phyloP scores from a whole-genome alignment of 192 early-diverging fungal genomes.

The Geranomyces michiganensis region DNA sequence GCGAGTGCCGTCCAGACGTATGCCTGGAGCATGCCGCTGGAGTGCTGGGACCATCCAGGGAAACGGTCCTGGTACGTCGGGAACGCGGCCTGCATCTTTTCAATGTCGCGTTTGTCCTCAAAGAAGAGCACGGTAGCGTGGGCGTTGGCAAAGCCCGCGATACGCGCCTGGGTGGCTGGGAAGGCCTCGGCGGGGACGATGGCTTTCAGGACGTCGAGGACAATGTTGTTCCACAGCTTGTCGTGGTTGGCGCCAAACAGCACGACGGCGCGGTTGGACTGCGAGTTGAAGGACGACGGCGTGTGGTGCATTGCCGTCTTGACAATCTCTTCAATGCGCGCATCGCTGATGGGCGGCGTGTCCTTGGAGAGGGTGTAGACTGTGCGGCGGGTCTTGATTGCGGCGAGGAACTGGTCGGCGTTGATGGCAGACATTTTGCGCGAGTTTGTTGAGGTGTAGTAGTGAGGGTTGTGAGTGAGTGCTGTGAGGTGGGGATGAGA shows the following conservation, averaged over 20 bases:
- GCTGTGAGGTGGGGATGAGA: too few relatives aligned
- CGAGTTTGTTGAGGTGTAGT: too few relatives aligned
- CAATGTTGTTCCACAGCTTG: conserved; percentile 37
- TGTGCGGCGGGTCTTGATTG: conserved; percentile 30
- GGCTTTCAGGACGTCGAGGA: neutral
- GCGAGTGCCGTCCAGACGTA: conserved; percentile 36
- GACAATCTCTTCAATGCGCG: conserved; percentile 33
- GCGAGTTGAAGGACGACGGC: conserved; percentile 40
- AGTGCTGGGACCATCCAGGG: conserved; percentile 20
- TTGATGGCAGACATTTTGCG: too few relatives aligned
- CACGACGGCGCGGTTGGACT: conserved; percentile 29
- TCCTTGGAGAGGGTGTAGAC: conserved; percentile 22
- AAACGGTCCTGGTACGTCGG: conserved; percentile 19
- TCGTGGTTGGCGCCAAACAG: conserved; percentile 35
- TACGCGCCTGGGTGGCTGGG: conserved; percentile 1
- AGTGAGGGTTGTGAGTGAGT: too few relatives aligned
- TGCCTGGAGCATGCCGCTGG: conserved; percentile 35
- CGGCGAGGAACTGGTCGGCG: conserved; percentile 18
- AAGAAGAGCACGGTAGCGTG: conserved; percentile 43
- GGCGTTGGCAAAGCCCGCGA: conserved; percentile 23
- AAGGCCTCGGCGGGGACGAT: conserved; percentile 23
- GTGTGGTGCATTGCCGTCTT: conserved; percentile 27
- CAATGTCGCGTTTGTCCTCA: conserved; percentile 27
- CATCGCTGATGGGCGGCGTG: conserved; percentile 22
- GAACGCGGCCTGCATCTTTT: conserved; percentile 21